phyloP scores from a whole-genome alignment of 371 early-diverging fungal species.

The Sporodiniella umbellata region DNA sequence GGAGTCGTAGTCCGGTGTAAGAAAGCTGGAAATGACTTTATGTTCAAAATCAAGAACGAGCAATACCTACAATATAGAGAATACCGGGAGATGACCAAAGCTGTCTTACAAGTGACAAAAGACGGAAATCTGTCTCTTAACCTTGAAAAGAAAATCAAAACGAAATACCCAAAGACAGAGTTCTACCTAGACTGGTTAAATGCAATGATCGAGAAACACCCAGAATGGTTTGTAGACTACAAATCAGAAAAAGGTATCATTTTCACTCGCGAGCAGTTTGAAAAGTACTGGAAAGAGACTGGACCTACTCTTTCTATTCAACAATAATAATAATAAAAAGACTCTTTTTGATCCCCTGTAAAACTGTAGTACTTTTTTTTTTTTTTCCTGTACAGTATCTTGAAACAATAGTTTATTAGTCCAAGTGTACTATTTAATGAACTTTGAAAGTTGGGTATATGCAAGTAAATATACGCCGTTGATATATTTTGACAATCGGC shows the following conservation, averaged over 20 bases:
- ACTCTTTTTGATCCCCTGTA: too few species aligned
- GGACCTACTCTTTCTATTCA: neutral
- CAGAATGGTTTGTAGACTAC: conserved; percentile 69
- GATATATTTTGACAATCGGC: too few species aligned
- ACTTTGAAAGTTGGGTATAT: too few species aligned
- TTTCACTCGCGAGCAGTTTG: conserved; percentile 66
- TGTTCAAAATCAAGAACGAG: conserved; percentile 94
- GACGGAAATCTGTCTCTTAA: conserved; percentile 7
- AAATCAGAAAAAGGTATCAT: conserved; percentile 78
- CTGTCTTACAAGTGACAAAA: conserved; percentile 30
- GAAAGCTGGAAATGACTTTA: conserved; percentile 39
- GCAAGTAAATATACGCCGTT: too few species aligned
- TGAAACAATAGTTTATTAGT: too few species aligned
- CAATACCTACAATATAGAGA: conserved; percentile 92
- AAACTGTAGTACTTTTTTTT: neutral
- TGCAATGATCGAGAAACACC: conserved; percentile 53
- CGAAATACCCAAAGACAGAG: conserved; percentile 52
- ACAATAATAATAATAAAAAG: neutral
- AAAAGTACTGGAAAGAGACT: conserved; percentile 27
- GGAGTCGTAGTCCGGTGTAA: conserved; percentile 92
- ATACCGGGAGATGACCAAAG: conserved; percentile 89
- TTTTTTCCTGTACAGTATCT: neutral
- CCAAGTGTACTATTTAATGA: too few species aligned
- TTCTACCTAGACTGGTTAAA: conserved; percentile 79
- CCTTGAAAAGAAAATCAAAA: neutral